Percentiles rank a stretch among this genome's conserved stretches.
Conservation (phyloP, 2,329 filamentous ascomycete genomes). For the Didymosphaeria variabile region DNA sequence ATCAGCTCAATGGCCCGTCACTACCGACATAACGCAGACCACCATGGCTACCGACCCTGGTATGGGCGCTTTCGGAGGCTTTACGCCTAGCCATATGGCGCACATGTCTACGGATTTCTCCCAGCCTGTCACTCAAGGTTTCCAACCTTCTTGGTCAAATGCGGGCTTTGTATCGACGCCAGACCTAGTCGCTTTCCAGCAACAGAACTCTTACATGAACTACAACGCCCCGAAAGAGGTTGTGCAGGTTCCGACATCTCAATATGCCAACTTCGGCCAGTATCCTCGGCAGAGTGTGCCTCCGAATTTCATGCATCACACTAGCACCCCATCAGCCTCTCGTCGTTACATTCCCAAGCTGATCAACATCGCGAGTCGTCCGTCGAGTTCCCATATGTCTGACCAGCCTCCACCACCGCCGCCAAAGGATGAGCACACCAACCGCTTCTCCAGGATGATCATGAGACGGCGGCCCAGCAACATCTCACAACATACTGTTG, state of each 20-base stretch:
- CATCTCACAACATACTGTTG: conserved; percentile 47
- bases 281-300: conserved; percentile 47
- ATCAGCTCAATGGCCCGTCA: conserved; percentile 46
- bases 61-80: conserved; percentile 42
- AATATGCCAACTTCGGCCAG: conserved; percentile 45
- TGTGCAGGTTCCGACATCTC: conserved; percentile 44
- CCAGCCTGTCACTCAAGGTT: conserved; percentile 42
- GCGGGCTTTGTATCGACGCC: conserved; percentile 48
- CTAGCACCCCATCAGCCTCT: conserved; percentile 33
- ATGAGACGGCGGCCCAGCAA: conserved; percentile 48
- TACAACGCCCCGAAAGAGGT: conserved; percentile 44
- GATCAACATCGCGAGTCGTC: conserved; percentile 44
- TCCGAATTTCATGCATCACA: conserved; percentile 45
- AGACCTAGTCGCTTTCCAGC: conserved; percentile 46
- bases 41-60: conserved; percentile 37
- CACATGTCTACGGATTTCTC: conserved; percentile 43
- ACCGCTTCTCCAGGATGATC: conserved; percentile 46
- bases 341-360: conserved; percentile 46
- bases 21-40: conserved; percentile 41
- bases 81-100: conserved; percentile 38
- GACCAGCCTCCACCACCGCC: conserved; percentile 47
- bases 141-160: conserved; percentile 45
- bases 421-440: conserved; percentile 46
- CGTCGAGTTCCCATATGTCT: conserved; percentile 26
- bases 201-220: conserved; percentile 40